A percentile compares a stretch with the other conserved stretches of the same genome.
These are phyloP conservation scores for Megacollybia marginata DNA, from an alignment of 768 basidiomycete species.

Conservation along the genomic window DNA sequence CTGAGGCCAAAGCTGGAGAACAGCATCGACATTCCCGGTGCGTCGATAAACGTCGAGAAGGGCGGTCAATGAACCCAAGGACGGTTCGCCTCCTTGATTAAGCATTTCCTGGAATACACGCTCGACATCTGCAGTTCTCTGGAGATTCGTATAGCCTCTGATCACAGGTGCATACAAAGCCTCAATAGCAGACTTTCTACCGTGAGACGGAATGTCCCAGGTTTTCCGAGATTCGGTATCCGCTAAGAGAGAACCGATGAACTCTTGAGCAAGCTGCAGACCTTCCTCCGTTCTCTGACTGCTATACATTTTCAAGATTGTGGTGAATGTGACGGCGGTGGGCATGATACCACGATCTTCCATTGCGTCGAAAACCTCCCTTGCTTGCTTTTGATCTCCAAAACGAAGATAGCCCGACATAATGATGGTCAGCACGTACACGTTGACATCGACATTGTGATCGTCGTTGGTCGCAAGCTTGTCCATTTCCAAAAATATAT, in stretches of 20 bases:
- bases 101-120: slow-evolving; percentile 46
- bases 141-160: slow-evolving; percentile 35
- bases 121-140: slow-evolving; percentile 45
- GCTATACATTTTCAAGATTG: slow-evolving; percentile 59
- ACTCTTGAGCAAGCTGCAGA: slow-evolving; percentile 56
- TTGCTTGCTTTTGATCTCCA: slow-evolving; percentile 48
- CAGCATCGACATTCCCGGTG: slow-evolving; percentile 43
- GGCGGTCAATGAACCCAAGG: slow-evolving; percentile 51
- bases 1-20: slow-evolving; percentile 59
- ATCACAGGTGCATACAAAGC: slow-evolving; percentile 60
- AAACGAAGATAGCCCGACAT: slow-evolving; percentile 63
- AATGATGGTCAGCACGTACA: slow-evolving; percentile 65
- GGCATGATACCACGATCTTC: slow-evolving; percentile 53
- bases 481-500: slow-evolving; percentile 68
- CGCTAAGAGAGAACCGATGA: slow-evolving; percentile 45
- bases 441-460: slow-evolving; percentile 36
- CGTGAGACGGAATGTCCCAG: slow-evolving; percentile 32
- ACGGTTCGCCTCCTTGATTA: slow-evolving; percentile 45
- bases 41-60: slow-evolving; percentile 71
- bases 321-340: slow-evolving; percentile 57
- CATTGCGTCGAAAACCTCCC: slow-evolving; percentile 69
- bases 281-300: slow-evolving; percentile 40
- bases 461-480: slow-evolving; percentile 27
- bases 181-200: slow-evolving; percentile 38
- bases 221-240: slow-evolving; percentile 22